Evolutionary conservation across 2,329 filamentous ascomycete genomes (phyloP), one percentile per base, ranked within the genome.

Genomic region (Talaromyces sp.): DNA sequence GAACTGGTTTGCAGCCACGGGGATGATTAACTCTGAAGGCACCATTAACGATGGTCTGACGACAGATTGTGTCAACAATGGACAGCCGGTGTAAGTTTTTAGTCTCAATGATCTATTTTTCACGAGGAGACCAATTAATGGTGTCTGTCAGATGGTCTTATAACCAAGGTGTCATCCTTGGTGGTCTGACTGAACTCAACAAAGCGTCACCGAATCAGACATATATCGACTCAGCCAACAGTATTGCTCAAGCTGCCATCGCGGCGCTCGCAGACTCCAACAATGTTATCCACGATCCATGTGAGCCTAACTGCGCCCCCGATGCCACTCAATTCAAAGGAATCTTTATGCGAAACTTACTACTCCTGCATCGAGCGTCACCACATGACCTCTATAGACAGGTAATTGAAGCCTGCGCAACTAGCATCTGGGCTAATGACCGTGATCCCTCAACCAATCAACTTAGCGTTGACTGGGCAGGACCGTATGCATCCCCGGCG

Each of bases 321-420:
- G 63, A 85, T 60, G 80, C 77, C 1, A 78, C 82, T 35, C 84
- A 88, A 65, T 91, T 90, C 79, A 90, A 91, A 71, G 88, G 88
- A 3, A 77, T 89, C 36, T 89, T 89, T 62, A 78, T 83, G 15
- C 80, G 86, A 19, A 88, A 88, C 66, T 73, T 91, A 19, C 77
- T 79, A 35, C 80, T 81, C 56, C 70, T 91, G 35, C 76, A 87
- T 21, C 66, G 72, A 1, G 80, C 71, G 2, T 78, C 78, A 1
- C 81, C 81, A 0, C 73, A 80, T 37, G 68, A 75, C 2, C 68
- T 69, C 9, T 86, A 84, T 65, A 73, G 71, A 11, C 67, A 73
- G 2, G 85, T 86, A 57, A 81, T 90, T 57, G 69, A 78, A 50
- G 74, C 70, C 28, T 89, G 88, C 59, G 87, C 87, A 9, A 75